Percentiles rank a stretch among this genome's conserved stretches.
Conservation (phyloP, 2,329 filamentous ascomycete species). For the Monosporascus sp. region DNA sequence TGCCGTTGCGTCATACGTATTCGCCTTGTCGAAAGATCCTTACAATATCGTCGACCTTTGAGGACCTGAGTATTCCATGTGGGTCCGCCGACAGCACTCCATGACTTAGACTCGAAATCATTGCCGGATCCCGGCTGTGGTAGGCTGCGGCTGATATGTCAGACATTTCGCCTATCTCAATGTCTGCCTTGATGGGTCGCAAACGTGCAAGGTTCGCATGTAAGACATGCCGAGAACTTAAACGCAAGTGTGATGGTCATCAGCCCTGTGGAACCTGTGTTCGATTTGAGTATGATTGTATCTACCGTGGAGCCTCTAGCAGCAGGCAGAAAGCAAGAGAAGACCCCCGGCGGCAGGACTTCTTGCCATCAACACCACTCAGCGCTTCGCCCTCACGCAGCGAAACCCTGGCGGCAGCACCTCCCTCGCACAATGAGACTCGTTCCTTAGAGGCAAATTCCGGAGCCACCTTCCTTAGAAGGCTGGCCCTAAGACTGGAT, state of each 20-base stretch:
- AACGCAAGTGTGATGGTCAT: constrained; percentile 50
- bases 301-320: constrained; percentile 33
- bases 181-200: constrained; percentile 2
- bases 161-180: not conserved
- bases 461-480: constrained; percentile 49
- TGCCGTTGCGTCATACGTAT: too few relatives aligned
- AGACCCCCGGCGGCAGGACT: not conserved
- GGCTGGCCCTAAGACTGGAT: constrained; percentile 47
- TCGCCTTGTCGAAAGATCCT: too few relatives aligned
- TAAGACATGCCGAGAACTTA: constrained; percentile 48
- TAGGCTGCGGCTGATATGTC: not conserved
- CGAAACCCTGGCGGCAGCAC: not conserved
- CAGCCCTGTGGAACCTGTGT: constrained; percentile 48
- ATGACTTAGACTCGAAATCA: not conserved
- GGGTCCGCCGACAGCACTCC: not conserved
- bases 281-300: constrained; percentile 48
- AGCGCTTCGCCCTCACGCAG: not conserved
- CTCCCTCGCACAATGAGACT: constrained; percentile 20
- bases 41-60: too few relatives aligned
- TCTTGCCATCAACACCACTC: not conserved
- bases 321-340: constrained; percentile 9
- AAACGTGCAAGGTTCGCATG: constrained; percentile 40
- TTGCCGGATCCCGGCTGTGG: too few relatives aligned
- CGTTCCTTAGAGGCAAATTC: constrained; percentile 51
- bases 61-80: not conserved